These are phyloP conservation scores for Podospora tetraspora DNA, from an alignment of 495 filamentous ascomycete genomes.

Conservation along the genomic window DNA sequence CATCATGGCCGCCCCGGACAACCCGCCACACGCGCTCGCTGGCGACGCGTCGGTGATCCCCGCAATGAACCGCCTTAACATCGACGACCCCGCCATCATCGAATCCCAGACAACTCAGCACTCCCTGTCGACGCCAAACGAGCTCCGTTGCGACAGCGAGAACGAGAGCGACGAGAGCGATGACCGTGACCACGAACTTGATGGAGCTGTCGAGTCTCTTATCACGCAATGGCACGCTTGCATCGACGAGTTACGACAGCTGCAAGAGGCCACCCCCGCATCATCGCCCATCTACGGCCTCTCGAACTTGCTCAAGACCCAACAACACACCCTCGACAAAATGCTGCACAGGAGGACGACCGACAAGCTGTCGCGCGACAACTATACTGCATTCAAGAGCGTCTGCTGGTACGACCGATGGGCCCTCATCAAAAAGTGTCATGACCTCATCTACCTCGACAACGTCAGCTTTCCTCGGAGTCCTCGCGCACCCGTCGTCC, in stretches of 20 bases:
- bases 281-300: constrained; percentile 22
- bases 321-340: constrained; percentile 29
- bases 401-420: constrained; percentile 31
- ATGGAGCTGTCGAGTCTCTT: constrained; percentile 3
- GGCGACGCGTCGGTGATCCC: background rate
- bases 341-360: constrained; percentile 17
- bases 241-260: constrained; percentile 22
- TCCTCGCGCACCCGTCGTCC: constrained; percentile 19
- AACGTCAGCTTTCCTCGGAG: constrained; percentile 28
- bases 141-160: background rate
- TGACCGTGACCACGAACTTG: constrained; percentile 1
- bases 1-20: background rate
- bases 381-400: constrained; percentile 26
- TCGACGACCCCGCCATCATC: background rate
- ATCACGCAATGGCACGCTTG: constrained; percentile 24
- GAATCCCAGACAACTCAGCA: background rate
- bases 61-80: background rate
- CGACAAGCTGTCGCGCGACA: constrained; percentile 17
- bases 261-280: constrained; percentile 18
- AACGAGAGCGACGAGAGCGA: background rate
- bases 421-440: constrained; percentile 28
- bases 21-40: background rate
- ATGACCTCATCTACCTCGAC: constrained; percentile 28
- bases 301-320: constrained; percentile 23
- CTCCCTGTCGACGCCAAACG: background rate